Conservation (phyloP, 2,329 filamentous ascomycete species). For the Alternaria gaisen region DNA sequence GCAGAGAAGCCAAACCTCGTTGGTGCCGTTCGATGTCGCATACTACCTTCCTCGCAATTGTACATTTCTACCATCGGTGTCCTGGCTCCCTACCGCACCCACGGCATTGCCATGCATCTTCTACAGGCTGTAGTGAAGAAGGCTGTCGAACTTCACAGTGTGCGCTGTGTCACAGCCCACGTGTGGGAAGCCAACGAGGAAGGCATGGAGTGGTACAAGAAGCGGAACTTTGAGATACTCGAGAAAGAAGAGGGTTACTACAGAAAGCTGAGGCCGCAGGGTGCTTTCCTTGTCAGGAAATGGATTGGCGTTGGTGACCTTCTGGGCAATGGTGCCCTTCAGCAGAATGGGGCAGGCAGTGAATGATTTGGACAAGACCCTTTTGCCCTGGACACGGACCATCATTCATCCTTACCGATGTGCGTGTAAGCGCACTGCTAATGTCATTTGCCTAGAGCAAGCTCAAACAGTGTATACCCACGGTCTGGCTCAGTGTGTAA, state of each 20-base stretch:
- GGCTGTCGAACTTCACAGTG: slow-evolving; percentile 60
- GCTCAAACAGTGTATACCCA: background rate
- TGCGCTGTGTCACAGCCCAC: slow-evolving; percentile 66
- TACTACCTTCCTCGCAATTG: slow-evolving; percentile 55
- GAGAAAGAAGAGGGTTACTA: slow-evolving; percentile 66
- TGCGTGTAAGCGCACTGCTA: background rate
- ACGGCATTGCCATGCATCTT: slow-evolving; percentile 66
- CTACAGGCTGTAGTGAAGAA: slow-evolving; percentile 57
- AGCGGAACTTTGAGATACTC: slow-evolving; percentile 64
- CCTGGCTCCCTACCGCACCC: slow-evolving; percentile 66
- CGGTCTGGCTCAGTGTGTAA: background rate
- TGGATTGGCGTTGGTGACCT: slow-evolving; percentile 51
- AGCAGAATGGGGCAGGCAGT: slow-evolving; percentile 7
- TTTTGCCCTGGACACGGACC: background rate
- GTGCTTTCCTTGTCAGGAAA: slow-evolving; percentile 62
- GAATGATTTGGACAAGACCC: slow-evolving; percentile 1
- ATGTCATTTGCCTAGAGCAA: background rate
- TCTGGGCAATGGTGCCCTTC: slow-evolving; percentile 19
- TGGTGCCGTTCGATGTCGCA: slow-evolving; percentile 58
- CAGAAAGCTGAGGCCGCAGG: slow-evolving; percentile 64
- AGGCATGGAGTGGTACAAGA: slow-evolving; percentile 67
- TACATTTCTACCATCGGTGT: slow-evolving; percentile 70
- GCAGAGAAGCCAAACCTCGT: slow-evolving; percentile 50
- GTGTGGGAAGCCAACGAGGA: slow-evolving; percentile 71
- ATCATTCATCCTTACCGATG: background rate